Evolutionary conservation across 176 grass and related monocot species (phyloP).

Genomic region (Themeda triandra): DNA sequence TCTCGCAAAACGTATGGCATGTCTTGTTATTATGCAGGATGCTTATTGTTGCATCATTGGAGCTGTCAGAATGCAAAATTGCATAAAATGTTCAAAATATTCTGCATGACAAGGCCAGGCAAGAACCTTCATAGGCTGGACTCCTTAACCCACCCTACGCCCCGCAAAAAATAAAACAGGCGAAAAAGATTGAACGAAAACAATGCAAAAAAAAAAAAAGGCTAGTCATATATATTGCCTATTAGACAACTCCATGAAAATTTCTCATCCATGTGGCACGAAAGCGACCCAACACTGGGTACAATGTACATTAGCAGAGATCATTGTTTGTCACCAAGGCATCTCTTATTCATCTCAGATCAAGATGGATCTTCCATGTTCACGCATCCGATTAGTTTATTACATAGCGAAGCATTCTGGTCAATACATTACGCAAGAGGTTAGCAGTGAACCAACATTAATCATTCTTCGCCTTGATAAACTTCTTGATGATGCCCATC

Average conservation of each 20-base stretch:
- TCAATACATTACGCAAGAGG: neutral
- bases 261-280: neutral
- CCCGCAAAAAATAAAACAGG: neutral
- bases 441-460: constrained; percentile 29
- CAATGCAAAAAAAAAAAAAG: too few species aligned
- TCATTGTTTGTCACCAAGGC: neutral
- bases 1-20: neutral
- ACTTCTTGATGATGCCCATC: constrained; percentile 96
- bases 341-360: constrained; percentile 29
- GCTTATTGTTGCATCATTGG: neutral
- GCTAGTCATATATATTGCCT: neutral
- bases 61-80: neutral
- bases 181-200: neutral
- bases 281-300: neutral
- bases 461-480: constrained; percentile 78
- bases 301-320: neutral
- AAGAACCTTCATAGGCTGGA: constrained; percentile 6
- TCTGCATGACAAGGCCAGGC: neutral
- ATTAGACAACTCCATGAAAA: neutral
- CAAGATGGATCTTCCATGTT: neutral
- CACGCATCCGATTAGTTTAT: constrained; percentile 18
- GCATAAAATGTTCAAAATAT: neutral
- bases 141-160: neutral
- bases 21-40: neutral
- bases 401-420: constrained; percentile 11